Percentiles rank a stretch among this genome's conserved stretches.
These are phyloP conservation scores for Middelhovenomyces tepae DNA, from an alignment of 805 yeast genomes.

Conservation along the genomic window DNA sequence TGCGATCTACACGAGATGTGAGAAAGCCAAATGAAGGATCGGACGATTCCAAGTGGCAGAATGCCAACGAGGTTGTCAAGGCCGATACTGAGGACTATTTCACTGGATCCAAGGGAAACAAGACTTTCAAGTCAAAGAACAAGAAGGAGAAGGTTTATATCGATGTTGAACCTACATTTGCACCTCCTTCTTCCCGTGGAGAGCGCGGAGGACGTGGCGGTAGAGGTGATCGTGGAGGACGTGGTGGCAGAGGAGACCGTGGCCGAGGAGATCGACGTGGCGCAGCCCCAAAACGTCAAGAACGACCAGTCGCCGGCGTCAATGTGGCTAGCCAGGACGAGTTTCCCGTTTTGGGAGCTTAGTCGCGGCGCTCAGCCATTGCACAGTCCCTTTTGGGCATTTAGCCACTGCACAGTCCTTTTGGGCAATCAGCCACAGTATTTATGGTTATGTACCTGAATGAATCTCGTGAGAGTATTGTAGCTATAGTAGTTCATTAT, in stretches of 20 bases:
- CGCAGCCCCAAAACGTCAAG: constrained; percentile 25
- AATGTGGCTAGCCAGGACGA: constrained; percentile 18
- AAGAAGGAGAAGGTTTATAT: constrained; percentile 73
- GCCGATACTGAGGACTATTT: constrained; percentile 48
- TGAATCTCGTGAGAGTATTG: too few species aligned
- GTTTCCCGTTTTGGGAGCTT: constrained; percentile 23
- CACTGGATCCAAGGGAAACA: constrained; percentile 46
- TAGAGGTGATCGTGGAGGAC: constrained; percentile 23
- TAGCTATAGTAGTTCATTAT: too few species aligned
- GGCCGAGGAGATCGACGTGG: constrained; percentile 28
- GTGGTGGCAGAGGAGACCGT: constrained; percentile 16
- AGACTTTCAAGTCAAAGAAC: constrained; percentile 63
- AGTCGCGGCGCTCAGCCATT: too few species aligned
- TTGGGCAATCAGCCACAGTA: too few species aligned
- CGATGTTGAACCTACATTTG: constrained; percentile 62
- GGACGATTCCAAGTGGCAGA: constrained; percentile 37
- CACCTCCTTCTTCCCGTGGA: constrained; percentile 35
- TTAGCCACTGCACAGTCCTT: too few species aligned
- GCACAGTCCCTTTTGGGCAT: too few species aligned
- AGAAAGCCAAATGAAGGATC: constrained; percentile 50
- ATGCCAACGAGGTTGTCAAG: constrained; percentile 56
- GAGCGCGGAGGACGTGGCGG: constrained; percentile 29
- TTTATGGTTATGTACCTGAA: too few species aligned
- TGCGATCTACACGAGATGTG: constrained; percentile 17
- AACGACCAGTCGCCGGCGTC: constrained; percentile 17